Percentiles rank a stretch among this genome's conserved stretches.
These are phyloP conservation scores for Lentinula boryana DNA, from an alignment of 768 basidiomycete genomes.

Conservation along the genomic window DNA sequence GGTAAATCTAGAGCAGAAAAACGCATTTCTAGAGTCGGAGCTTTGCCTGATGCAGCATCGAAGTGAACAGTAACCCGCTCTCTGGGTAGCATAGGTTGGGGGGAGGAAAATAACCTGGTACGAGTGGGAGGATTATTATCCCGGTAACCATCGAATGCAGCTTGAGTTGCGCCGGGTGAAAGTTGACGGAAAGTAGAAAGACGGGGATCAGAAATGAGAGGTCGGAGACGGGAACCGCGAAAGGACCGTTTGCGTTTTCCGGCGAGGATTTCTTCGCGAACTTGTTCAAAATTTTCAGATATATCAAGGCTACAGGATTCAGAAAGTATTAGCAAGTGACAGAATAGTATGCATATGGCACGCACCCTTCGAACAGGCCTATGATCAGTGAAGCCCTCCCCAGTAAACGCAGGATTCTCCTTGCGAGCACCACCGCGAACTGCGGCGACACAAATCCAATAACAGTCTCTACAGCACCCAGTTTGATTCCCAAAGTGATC, in stretches of 20 bases:
- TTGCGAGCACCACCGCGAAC: conserved; percentile 47
- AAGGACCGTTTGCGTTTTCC: conserved; percentile 14
- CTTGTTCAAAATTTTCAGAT: conserved; percentile 45
- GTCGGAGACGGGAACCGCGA: conserved; percentile 33
- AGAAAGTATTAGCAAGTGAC: not conserved
- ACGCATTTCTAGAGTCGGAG: conserved; percentile 49
- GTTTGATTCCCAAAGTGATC: conserved; percentile 53
- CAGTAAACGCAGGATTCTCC: conserved; percentile 54
- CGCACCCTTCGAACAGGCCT: conserved; percentile 67
- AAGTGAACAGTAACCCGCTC: conserved; percentile 48
- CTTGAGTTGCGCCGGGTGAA: conserved; percentile 38
- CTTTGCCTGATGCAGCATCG: conserved; percentile 22
- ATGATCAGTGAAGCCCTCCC: conserved; percentile 50
- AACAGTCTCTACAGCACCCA: conserved; percentile 61
- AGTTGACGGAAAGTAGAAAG: conserved; percentile 49
- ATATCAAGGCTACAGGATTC: conserved; percentile 29
- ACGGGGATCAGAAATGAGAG: conserved; percentile 51
- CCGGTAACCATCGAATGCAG: not conserved
- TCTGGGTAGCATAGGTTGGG: not conserved
- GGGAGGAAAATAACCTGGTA: not conserved
- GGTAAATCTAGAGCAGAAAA: conserved; percentile 46
- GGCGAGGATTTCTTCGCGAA: conserved; percentile 31
- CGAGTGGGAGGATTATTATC: conserved; percentile 1
- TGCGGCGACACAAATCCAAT: conserved; percentile 53
- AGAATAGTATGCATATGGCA: conserved; percentile 1